Percentiles rank a stretch among this genome's conserved stretches.
Evolutionary conservation across 2,329 filamentous ascomycete genomes (phyloP).

Genomic region (Colletotrichum tropicale): DNA sequence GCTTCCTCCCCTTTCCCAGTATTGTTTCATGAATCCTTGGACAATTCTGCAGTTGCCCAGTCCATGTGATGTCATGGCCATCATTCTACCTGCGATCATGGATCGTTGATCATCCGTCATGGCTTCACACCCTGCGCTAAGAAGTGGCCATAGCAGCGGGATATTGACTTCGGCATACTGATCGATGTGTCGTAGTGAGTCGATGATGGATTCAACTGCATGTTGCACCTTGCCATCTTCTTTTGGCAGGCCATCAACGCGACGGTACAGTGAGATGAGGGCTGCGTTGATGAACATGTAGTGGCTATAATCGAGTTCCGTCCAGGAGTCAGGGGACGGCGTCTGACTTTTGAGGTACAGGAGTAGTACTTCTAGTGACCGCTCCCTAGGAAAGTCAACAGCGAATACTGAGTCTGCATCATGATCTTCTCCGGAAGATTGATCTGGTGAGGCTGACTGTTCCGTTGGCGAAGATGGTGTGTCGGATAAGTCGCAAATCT

Average conservation of each 20-base stretch:
- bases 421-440: rapidly evolving
- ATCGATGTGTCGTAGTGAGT: not conserved
- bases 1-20: not conserved
- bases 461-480: not conserved
- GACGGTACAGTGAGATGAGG: not conserved
- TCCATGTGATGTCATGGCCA: not conserved
- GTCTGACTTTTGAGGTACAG: not conserved
- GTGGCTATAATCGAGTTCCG: not conserved
- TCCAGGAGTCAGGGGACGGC: not conserved
- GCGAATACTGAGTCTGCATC: not conserved
- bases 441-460: not conserved
- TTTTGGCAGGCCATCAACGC: not conserved
- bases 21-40: not conserved
- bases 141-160: not conserved
- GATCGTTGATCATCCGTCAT: not conserved
- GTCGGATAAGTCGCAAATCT: not conserved
- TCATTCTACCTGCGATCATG: not conserved
- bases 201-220: not conserved
- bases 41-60: not conserved
- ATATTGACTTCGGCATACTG: not conserved
- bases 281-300: not conserved
- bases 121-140: not conserved
- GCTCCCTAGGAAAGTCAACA: not conserved
- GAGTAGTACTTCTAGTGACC: not conserved
- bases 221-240: not conserved